Percentiles rank a stretch among this genome's conserved stretches.
phyloP scores from a whole-genome alignment of 306 rosid species.

The Abrus precatorius region DNA sequence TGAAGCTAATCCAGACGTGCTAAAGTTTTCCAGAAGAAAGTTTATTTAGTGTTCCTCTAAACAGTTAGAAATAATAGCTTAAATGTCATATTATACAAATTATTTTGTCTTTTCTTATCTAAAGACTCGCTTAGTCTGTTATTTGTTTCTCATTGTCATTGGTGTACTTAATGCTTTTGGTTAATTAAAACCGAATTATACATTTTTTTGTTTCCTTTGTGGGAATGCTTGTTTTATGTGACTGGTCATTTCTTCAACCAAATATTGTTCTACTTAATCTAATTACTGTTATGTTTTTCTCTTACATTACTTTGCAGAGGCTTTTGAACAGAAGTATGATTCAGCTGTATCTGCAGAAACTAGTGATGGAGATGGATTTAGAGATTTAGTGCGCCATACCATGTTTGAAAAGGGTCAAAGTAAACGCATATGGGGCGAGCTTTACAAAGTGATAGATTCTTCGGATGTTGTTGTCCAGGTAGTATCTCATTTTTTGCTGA shows the following conservation, averaged over 20 bases:
- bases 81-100: neutral
- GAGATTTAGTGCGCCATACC: constrained; percentile 89
- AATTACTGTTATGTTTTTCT: neutral
- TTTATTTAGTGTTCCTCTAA: neutral
- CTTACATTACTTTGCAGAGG: constrained; percentile 55
- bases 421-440: constrained; percentile 99
- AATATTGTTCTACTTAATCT: constrained; percentile 17
- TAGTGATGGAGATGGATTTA: constrained; percentile 75
- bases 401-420: constrained; percentile 99
- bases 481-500: constrained; percentile 4
- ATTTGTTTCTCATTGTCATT: constrained; percentile 1
- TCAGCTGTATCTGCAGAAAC: constrained; percentile 60
- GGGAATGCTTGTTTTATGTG: constrained; percentile 25
- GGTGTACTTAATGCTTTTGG: neutral
- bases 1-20: too few relatives aligned
- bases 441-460: constrained; percentile 97
- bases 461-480: constrained; percentile 99
- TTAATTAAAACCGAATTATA: constrained; percentile 1
- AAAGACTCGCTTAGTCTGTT: neutral
- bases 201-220: constrained; percentile 18
- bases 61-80: neutral
- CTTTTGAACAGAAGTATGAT: constrained; percentile 71
- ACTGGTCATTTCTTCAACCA: neutral
- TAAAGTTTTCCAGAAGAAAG: neutral
- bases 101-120: neutral